Percentiles rank a stretch among this genome's conserved stretches.
phyloP scores from a whole-genome alignment of 768 basidiomycete genomes.

The Panaeolus cyanescens region DNA sequence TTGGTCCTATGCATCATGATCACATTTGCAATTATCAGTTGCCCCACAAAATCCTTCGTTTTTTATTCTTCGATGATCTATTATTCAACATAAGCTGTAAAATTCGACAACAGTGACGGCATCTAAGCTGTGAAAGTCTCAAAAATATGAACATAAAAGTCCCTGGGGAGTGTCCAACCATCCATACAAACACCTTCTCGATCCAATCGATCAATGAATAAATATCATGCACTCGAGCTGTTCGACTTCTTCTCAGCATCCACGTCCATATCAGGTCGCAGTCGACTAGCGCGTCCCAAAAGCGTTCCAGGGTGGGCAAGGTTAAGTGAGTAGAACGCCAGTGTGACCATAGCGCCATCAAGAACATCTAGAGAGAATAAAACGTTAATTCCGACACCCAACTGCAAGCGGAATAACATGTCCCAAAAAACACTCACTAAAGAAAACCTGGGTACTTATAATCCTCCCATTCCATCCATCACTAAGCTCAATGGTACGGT shows the following conservation, averaged over 20 bases:
- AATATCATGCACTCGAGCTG: not conserved
- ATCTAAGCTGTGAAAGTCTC: no score
- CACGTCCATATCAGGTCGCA: not conserved
- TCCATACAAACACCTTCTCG: no score
- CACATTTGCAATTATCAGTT: no score
- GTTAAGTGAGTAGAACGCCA: constrained; percentile 52
- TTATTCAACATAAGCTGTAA: no score
- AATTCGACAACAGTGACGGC: no score
- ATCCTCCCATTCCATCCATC: constrained; percentile 3
- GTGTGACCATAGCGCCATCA: constrained; percentile 49
- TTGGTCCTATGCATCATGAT: no score
- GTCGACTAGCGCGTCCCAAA: constrained; percentile 15
- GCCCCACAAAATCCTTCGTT: no score
- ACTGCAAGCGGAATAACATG: no score
- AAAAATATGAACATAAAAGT: no score
- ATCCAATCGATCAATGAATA: not conserved
- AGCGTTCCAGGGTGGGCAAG: constrained; percentile 47
- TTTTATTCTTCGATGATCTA: no score
- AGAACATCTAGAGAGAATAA: constrained; percentile 38
- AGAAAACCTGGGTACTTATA: constrained; percentile 39
- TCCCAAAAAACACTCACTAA: no score
- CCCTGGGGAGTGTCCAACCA: no score
- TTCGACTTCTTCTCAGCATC: not conserved
- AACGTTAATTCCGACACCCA: not conserved
- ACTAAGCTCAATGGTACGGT: not conserved